These are phyloP conservation scores for Blastobotrys ciferrii DNA, from an alignment of 1,139 yeast species.

Conservation along the genomic window DNA sequence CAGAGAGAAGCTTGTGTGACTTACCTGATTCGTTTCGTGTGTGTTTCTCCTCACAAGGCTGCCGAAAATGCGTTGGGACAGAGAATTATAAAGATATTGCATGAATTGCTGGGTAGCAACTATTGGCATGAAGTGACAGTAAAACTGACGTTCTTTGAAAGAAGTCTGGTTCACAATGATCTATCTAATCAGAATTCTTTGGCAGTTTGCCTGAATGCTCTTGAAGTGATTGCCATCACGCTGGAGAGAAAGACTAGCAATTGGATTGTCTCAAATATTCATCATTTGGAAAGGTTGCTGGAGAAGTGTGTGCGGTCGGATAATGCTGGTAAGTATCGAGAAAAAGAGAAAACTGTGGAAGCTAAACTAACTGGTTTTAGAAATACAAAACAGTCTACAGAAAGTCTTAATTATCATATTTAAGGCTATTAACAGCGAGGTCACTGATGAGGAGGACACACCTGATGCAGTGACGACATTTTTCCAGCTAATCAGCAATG, in stretches of 20 bases:
- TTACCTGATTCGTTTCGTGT: slow-evolving; percentile 80
- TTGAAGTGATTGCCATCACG: slow-evolving; percentile 86
- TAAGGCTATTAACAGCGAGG: slow-evolving; percentile 31
- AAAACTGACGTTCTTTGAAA: slow-evolving; percentile 80
- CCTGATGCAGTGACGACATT: slow-evolving; percentile 61
- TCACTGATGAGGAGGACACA: slow-evolving; percentile 47
- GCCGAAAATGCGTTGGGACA: slow-evolving; percentile 82
- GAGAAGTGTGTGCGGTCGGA: slow-evolving; percentile 84
- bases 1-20: slow-evolving; percentile 93
- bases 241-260: slow-evolving; percentile 69
- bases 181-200: slow-evolving; percentile 55
- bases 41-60: slow-evolving; percentile 82
- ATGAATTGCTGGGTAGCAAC: slow-evolving; percentile 65
- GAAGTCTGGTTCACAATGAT: slow-evolving; percentile 77
- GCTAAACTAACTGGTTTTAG: slow-evolving; percentile 11
- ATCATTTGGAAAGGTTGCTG: slow-evolving; percentile 65
- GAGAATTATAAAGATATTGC: slow-evolving; percentile 72
- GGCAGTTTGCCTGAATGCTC: slow-evolving; percentile 82
- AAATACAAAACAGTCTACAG: slow-evolving; percentile 61
- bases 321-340: slow-evolving; percentile 48
- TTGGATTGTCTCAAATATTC: slow-evolving; percentile 74
- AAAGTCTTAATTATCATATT: slow-evolving; percentile 67
- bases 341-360: slow-evolving; percentile 27
- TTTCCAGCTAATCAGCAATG: slow-evolving; percentile 57
- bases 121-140: slow-evolving; percentile 88